These are phyloP conservation scores for Microbotryum intermedium DNA, from an alignment of 1,284 basidiomycete species.

Conservation along the genomic window DNA sequence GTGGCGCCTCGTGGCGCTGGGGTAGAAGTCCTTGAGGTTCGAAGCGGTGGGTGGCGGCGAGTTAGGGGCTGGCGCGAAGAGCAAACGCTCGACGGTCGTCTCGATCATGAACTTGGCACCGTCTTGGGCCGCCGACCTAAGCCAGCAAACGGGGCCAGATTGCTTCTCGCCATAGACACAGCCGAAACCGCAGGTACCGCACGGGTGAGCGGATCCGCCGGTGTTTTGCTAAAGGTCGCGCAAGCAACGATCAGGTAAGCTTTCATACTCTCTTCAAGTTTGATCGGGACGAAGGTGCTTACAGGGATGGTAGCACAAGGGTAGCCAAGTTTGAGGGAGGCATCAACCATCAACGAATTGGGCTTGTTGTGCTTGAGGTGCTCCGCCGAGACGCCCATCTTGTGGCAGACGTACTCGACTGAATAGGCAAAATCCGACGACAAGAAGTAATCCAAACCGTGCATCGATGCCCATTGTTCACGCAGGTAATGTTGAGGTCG, in stretches of 20 bases:
- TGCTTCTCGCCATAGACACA: slow-evolving; percentile 40
- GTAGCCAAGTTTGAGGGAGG: slow-evolving; percentile 27
- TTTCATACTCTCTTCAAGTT: too few relatives aligned
- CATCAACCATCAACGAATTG: slow-evolving; percentile 39
- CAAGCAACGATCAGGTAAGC: neutral
- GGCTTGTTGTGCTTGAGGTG: slow-evolving; percentile 40
- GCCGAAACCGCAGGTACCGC: slow-evolving; percentile 42
- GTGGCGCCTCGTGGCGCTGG: slow-evolving; percentile 3
- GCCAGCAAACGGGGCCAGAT: slow-evolving; percentile 38
- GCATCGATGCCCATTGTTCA: slow-evolving; percentile 40
- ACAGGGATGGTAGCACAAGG: slow-evolving; percentile 18
- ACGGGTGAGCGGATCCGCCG: slow-evolving; percentile 40
- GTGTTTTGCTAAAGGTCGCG: slow-evolving; percentile 40
- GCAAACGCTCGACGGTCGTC: slow-evolving; percentile 39
- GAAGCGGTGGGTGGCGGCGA: slow-evolving; percentile 2
- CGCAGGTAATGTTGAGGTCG: slow-evolving; percentile 41
- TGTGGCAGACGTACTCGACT: slow-evolving; percentile 38
- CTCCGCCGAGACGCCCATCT: slow-evolving; percentile 40
- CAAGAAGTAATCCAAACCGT: slow-evolving; percentile 39
- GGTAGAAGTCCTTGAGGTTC: slow-evolving; percentile 25
- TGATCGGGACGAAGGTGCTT: neutral
- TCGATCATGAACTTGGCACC: slow-evolving; percentile 39
- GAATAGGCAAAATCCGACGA: slow-evolving; percentile 38
- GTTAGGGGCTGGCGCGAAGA: slow-evolving; percentile 32
- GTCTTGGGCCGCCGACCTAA: slow-evolving; percentile 39